phyloP scores from a whole-genome alignment of 768 basidiomycete species.

The Tubosaeta sp. region DNA sequence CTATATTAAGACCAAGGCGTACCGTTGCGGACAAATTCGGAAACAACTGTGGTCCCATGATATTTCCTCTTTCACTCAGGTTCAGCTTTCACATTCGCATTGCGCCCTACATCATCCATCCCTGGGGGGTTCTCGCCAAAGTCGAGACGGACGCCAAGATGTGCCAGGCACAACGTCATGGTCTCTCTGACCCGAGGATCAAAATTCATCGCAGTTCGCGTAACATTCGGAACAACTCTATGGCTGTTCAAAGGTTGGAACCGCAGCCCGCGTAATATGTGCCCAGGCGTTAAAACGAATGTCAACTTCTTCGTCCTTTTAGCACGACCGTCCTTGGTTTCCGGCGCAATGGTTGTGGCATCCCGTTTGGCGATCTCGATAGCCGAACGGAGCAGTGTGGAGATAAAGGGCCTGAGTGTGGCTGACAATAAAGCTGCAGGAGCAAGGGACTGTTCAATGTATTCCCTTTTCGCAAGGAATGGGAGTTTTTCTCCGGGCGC shows the following conservation, averaged over 20 bases:
- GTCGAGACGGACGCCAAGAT: conserved; percentile 26
- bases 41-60: not conserved
- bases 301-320: conserved; percentile 22
- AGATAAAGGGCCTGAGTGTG: conserved; percentile 30
- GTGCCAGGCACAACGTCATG: conserved; percentile 27
- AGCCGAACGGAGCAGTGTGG: conserved; percentile 31
- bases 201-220: conserved; percentile 1
- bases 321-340: conserved; percentile 15
- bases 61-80: not conserved
- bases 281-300: conserved; percentile 35
- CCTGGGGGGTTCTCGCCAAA: conserved; percentile 10
- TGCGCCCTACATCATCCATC: not conserved
- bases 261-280: conserved; percentile 37
- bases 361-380: conserved; percentile 32
- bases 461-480: conserved; percentile 13
- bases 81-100: conserved; percentile 7
- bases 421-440: conserved; percentile 37
- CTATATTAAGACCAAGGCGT: not conserved
- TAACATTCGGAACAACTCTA: not conserved
- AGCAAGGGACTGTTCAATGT: conserved; percentile 27
- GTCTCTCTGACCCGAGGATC: conserved; percentile 15
- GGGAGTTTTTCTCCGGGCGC: conserved; percentile 3
- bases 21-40: not conserved
- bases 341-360: conserved; percentile 20
- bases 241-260: conserved; percentile 5